These are phyloP conservation scores for Colletotrichum cordylinicola DNA, from an alignment of 2,329 filamentous ascomycete species.

Conservation along the genomic window DNA sequence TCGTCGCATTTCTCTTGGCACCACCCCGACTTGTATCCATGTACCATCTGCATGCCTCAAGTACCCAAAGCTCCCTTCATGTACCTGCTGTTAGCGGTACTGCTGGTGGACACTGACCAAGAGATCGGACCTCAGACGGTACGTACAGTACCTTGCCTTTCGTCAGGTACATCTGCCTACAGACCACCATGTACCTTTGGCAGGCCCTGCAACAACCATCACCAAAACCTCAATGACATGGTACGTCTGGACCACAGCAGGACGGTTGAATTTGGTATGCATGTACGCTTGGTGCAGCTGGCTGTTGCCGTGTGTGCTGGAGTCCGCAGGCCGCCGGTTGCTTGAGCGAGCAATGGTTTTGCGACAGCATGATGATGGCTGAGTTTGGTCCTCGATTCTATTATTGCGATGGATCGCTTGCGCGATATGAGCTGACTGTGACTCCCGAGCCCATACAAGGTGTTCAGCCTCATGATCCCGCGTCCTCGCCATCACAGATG, in stretches of 20 bases:
- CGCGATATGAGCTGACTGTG: neutral
- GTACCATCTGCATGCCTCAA: conserved; percentile 5
- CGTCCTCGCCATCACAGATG: neutral
- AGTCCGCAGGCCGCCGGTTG: neutral
- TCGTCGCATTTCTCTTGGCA: neutral
- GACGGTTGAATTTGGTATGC: neutral
- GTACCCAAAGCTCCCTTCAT: conserved; percentile 10
- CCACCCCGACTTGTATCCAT: neutral
- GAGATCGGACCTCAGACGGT: conserved; percentile 12
- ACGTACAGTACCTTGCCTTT: conserved; percentile 14
- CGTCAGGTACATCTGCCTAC: neutral
- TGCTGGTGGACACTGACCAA: conserved; percentile 13
- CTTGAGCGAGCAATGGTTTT: neutral
- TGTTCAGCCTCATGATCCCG: neutral
- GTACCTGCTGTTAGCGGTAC: conserved; percentile 19
- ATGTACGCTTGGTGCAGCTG: neutral
- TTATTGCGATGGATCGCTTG: neutral
- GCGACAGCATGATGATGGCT: neutral
- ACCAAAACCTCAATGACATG: neutral
- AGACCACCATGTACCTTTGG: neutral
- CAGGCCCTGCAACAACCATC: neutral
- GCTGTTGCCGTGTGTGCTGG: neutral
- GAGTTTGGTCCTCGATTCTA: neutral
- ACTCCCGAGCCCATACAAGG: neutral
- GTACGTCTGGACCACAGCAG: neutral